A percentile compares a stretch with the other conserved stretches of the same genome.
These are phyloP conservation scores for Verticillium albo-atrum DNA, from an alignment of 2,329 filamentous ascomycete genomes.

Conservation along the genomic window DNA sequence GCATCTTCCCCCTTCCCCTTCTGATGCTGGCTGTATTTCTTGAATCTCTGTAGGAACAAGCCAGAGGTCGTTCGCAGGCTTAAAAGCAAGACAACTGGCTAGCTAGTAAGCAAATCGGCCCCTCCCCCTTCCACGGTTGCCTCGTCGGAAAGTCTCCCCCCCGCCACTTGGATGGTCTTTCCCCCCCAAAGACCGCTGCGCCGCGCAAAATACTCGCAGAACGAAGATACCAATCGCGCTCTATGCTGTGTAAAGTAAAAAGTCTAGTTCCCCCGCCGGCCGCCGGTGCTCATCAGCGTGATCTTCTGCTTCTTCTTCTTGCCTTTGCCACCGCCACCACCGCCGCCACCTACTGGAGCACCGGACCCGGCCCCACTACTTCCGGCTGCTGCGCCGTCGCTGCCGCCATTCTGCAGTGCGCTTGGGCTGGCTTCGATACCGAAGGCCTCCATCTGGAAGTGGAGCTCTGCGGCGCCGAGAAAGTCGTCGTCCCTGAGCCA, in stretches of 20 bases:
- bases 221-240: too few species aligned
- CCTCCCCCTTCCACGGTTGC: too few species aligned
- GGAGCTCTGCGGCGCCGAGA: conserved; percentile 55
- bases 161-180: too few species aligned
- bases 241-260: not conserved
- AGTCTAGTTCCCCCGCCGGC: conserved; percentile 38
- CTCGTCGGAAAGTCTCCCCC: too few species aligned
- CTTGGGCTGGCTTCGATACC: conserved; percentile 26
- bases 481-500: conserved; percentile 83
- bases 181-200: too few species aligned
- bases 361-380: conserved; percentile 4
- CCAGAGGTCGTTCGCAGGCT: too few species aligned
- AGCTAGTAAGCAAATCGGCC: too few species aligned
- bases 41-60: too few species aligned
- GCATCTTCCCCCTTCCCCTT: too few species aligned
- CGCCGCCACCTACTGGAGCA: conserved; percentile 17
- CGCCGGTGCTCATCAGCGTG: conserved; percentile 65
- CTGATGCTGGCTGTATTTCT: too few species aligned
- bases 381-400: conserved; percentile 6
- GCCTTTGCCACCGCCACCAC: conserved; percentile 38
- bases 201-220: too few species aligned
- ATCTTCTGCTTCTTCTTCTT: conserved; percentile 73
- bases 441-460: conserved; percentile 54
- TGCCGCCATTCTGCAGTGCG: conserved; percentile 9
- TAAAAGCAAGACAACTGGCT: too few species aligned